Evolutionary conservation across 371 early-diverging fungal genomes (phyloP), one percentile per base, ranked within the genome.

Genomic region (Actinomucor elegans): DNA sequence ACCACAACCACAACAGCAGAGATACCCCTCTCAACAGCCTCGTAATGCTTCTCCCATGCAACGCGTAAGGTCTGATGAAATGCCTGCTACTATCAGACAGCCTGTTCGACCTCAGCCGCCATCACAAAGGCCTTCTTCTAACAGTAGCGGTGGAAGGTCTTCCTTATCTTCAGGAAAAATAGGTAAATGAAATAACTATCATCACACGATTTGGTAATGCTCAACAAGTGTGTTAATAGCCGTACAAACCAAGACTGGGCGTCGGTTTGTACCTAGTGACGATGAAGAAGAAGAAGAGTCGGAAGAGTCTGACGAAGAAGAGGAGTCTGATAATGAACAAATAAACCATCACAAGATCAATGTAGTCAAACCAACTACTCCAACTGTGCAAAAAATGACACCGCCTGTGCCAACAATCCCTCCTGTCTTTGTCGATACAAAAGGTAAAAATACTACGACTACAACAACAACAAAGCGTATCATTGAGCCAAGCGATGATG

Each of bases 261-360:
- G 59, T 15, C 37, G 48, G 21, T 56, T 48, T 48, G 48, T 59
- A 31, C 68, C 68, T 7, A 67, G 70, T 36, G 70, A 69, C 31
- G 70, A 69, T 52, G 70, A 69, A 50, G 55, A 54, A 0, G 64
- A 67, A 5, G 59, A 55, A 0, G 60, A 52, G 4, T 55, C 57
- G 5, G 57, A 64, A 10, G 50, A 55, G 0, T 43, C 48, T 0
- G 48, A 48, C 26, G 55, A 54, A 2, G 46, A 46, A 0, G 40
- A 42, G 11, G 50, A 31, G 0, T n/a, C 31, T 2, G 61, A 55
- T 0, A 24, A 57, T 3, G 18, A 45, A 15, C 36, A 57, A 27
- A 32, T 28, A 31, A 38, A 12, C 4, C 14, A 27, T 45, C 45
- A 31, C 24, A 24, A 28, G 20, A n/a, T 34, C 33, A n/a, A 23